These are phyloP conservation scores for Penicillium bialowiezense DNA, from an alignment of 495 filamentous ascomycete genomes.

Conservation along the genomic window DNA sequence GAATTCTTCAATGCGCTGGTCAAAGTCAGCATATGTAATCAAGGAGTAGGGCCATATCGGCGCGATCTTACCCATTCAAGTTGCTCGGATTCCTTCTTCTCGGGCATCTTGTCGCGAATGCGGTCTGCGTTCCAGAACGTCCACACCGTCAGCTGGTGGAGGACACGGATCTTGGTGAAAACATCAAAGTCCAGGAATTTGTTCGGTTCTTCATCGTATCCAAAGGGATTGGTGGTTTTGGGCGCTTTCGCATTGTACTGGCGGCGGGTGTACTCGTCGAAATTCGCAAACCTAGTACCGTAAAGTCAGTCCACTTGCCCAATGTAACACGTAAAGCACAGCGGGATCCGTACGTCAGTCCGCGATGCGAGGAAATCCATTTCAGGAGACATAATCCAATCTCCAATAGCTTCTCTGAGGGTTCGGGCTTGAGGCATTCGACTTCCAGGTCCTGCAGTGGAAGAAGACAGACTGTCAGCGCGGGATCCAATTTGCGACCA, in stretches of 20 bases:
- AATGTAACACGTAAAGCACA: neutral
- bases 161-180: conserved; percentile 80
- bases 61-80: conserved; percentile 68
- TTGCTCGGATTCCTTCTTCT: conserved; percentile 78
- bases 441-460: conserved; percentile 74
- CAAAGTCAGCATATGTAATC: conserved; percentile 13
- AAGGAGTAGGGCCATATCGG: neutral
- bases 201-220: conserved; percentile 66
- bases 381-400: conserved; percentile 90
- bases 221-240: conserved; percentile 75
- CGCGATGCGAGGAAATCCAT: conserved; percentile 89
- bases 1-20: conserved; percentile 86
- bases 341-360: conserved; percentile 67
- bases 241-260: conserved; percentile 86
- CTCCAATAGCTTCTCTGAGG: conserved; percentile 68
- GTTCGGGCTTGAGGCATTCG: conserved; percentile 75
- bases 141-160: conserved; percentile 90
- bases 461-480: conserved; percentile 11
- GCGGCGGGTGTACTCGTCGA: conserved; percentile 90
- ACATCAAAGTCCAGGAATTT: conserved; percentile 80
- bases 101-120: conserved; percentile 81
- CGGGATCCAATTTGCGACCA: neutral
- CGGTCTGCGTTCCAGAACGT: conserved; percentile 81
- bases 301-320: conserved; percentile 1
- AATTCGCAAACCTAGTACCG: conserved; percentile 68